A percentile compares a stretch with the other conserved stretches of the same genome.
Evolutionary conservation across 78 protist genomes (phyloP).

Genomic region (Emiliania huxleyi): DNA sequence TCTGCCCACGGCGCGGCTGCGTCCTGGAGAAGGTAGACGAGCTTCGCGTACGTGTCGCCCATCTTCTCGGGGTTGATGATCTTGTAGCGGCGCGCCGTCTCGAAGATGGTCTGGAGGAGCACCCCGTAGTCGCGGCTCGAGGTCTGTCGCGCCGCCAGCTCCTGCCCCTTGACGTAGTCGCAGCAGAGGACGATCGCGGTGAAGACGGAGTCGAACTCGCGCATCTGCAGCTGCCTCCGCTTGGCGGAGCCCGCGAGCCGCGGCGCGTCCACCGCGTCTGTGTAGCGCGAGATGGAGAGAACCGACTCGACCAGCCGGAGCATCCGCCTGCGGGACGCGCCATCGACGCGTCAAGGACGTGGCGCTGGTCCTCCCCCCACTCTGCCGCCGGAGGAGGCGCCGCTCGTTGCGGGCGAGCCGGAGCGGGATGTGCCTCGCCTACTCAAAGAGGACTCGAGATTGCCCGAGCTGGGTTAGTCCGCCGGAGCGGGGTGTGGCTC

Average conservation of each 20-base stretch:
- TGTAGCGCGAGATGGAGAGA: constrained; percentile 52
- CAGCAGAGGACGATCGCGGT: constrained; percentile 66
- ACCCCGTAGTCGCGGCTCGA: neutral
- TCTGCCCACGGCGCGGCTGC: neutral
- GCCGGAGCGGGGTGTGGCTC: constrained; percentile 65
- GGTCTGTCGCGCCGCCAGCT: constrained; percentile 29
- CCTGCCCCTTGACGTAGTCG: constrained; percentile 65
- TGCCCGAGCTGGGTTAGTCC: too few relatives aligned
- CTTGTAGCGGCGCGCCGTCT: constrained; percentile 77
- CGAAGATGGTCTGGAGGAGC: neutral
- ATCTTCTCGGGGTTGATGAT: constrained; percentile 84
- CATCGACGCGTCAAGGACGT: too few relatives aligned
- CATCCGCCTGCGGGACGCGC: constrained; percentile 62
- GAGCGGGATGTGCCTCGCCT: too few relatives aligned
- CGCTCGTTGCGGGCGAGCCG: too few relatives aligned
- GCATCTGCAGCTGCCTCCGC: constrained; percentile 53
- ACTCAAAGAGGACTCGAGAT: too few relatives aligned
- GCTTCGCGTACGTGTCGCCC: constrained; percentile 81
- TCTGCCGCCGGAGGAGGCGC: too few relatives aligned
- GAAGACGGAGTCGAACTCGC: constrained; percentile 65
- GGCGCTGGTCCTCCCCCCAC: too few relatives aligned
- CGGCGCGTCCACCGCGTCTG: constrained; percentile 58
- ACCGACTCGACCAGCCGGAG: constrained; percentile 72
- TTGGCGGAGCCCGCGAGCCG: neutral
- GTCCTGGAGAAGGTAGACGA: constrained; percentile 74